Conservation (phyloP, 2,329 filamentous ascomycete genomes). For the Cladosporium colombiae region DNA sequence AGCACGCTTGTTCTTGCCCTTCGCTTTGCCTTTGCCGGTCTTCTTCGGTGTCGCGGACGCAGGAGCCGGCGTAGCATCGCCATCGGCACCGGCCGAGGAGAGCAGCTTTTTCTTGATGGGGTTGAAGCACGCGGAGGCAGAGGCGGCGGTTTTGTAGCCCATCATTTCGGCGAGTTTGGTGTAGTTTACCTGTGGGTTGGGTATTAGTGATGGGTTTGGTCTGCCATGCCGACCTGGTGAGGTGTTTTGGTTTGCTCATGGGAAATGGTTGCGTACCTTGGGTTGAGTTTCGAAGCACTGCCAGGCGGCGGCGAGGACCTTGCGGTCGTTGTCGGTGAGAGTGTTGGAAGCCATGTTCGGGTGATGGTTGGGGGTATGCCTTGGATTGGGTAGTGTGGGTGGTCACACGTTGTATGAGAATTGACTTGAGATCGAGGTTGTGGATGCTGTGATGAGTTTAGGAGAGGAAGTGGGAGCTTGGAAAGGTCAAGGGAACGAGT, state of each 20-base stretch:
- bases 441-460: not conserved
- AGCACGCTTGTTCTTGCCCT: not conserved
- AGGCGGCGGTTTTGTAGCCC: conserved; percentile 25
- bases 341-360: not conserved
- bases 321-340: conserved; percentile 17
- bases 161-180: conserved; percentile 26
- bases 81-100: not conserved
- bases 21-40: not conserved
- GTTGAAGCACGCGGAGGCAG: conserved; percentile 23
- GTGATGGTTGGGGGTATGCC: not conserved
- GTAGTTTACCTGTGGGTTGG: conserved; percentile 24
- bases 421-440: not conserved
- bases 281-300: conserved; percentile 16
- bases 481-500: not conserved
- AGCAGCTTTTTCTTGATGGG: conserved; percentile 26
- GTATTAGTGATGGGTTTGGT: not conserved
- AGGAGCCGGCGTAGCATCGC: not conserved
- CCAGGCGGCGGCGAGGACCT: conserved; percentile 13
- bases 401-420: not conserved
- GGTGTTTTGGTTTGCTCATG: not conserved
- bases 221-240: not conserved
- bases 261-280: not conserved
- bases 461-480: not conserved
- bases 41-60: not conserved
- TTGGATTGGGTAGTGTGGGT: not conserved